Conservation (phyloP, 1,284 basidiomycete species). For the Cerioporus squamosus region DNA sequence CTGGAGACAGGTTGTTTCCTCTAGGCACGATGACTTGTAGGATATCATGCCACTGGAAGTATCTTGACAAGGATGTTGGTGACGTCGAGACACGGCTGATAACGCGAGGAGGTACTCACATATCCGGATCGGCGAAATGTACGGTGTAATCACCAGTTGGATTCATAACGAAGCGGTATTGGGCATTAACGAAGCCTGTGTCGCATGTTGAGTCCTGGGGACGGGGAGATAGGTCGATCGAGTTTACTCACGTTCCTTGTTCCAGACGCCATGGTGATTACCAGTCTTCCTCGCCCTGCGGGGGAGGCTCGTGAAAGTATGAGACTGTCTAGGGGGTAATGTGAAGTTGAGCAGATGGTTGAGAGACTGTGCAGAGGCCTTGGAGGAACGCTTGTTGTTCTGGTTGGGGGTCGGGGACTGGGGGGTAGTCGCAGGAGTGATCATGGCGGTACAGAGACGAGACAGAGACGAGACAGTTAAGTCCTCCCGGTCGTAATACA, state of each 20-base stretch:
- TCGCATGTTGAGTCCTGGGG: conserved; percentile 6
- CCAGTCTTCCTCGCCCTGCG: conserved; percentile 74
- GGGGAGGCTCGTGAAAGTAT: conserved; percentile 59
- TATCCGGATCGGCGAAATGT: conserved; percentile 94
- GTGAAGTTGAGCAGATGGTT: conserved; percentile 87
- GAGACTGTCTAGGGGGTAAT: conserved; percentile 75
- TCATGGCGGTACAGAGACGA: conserved; percentile 35
- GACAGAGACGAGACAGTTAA: conserved; percentile 31
- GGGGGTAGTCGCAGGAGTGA: conserved; percentile 29
- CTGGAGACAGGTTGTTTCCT: conserved; percentile 56
- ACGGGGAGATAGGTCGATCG: not conserved
- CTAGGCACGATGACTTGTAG: conserved; percentile 94
- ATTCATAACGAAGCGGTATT: conserved; percentile 93
- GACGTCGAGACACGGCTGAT: conserved; percentile 10
- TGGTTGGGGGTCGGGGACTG: conserved; percentile 37
- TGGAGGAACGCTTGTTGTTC: conserved; percentile 59
- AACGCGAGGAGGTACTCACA: conserved; percentile 53
- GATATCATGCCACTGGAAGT: conserved; percentile 96
- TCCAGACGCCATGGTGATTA: conserved; percentile 71
- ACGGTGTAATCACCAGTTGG: conserved; percentile 92
- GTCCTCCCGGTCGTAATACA: conserved; percentile 30
- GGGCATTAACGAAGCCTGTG: conserved; percentile 89
- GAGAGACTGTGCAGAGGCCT: conserved; percentile 66
- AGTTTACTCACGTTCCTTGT: conserved; percentile 79
- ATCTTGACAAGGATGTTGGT: conserved; percentile 50